Percentiles rank a stretch among this genome's conserved stretches.
phyloP scores from a whole-genome alignment of 1,284 basidiomycete genomes.

The Ceratobasidium papillatum region DNA sequence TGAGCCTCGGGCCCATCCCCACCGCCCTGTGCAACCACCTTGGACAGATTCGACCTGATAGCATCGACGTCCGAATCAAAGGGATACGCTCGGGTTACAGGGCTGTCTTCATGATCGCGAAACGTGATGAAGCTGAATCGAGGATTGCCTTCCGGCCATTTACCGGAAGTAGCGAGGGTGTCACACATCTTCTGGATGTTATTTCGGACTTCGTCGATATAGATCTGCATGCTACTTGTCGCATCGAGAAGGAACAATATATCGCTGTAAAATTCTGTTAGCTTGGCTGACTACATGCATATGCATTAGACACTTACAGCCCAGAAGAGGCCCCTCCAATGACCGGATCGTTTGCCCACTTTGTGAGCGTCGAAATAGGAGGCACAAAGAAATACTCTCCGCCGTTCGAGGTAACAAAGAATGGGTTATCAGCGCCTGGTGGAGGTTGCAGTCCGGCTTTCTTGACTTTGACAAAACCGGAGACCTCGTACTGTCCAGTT shows the following conservation, averaged over 20 bases:
- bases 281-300: no score
- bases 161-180: not conserved
- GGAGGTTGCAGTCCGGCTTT: not conserved
- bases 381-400: conserved; percentile 38
- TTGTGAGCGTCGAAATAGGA: not conserved
- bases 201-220: not conserved
- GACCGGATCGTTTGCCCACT: not conserved
- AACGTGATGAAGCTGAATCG: not conserved
- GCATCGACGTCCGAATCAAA: not conserved
- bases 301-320: not conserved
- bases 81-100: not conserved
- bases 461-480: conserved; percentile 10
- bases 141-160: not conserved
- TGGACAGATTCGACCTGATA: not conserved
- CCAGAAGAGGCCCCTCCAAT: not conserved
- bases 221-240: not conserved
- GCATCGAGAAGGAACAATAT: not conserved
- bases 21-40: not conserved
- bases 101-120: not conserved
- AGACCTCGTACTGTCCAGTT: not conserved
- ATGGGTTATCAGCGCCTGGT: not conserved
- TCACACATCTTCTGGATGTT: conserved; percentile 3
- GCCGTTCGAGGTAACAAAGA: conserved; percentile 23
- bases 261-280: not conserved
- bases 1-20: not conserved